phyloP scores from a whole-genome alignment of 2,329 filamentous ascomycete species.

The Diaporthe sp. region DNA sequence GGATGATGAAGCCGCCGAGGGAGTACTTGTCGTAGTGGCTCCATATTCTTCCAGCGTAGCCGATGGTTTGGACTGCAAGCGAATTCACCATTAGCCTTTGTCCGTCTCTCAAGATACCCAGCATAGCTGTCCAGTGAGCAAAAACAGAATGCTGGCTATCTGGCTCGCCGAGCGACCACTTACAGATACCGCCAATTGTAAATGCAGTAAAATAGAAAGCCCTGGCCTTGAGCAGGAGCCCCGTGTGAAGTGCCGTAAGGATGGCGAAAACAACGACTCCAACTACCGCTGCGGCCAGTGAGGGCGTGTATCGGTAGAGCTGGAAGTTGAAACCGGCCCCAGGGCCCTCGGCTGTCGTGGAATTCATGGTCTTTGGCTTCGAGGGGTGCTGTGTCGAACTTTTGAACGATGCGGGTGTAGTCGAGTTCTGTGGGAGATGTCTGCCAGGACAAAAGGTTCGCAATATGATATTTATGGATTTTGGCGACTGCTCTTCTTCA shows the following conservation, averaged over 20 bases:
- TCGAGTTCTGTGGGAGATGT: not conserved
- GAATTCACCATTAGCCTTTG: not conserved
- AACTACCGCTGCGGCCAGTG: conserved; percentile 55
- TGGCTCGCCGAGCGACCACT: conserved; percentile 38
- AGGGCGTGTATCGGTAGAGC: conserved; percentile 63
- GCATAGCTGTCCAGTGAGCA: not conserved
- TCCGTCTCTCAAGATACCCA: not conserved
- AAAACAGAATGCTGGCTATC: not conserved
- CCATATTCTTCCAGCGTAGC: conserved; percentile 27
- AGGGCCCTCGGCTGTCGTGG: not conserved
- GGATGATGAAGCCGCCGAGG: conserved; percentile 9
- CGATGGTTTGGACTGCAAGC: conserved; percentile 24
- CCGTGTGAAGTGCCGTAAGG: conserved; percentile 54
- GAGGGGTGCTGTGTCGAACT: no score
- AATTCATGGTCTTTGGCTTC: not conserved
- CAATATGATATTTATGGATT: not conserved
- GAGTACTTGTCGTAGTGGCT: conserved; percentile 13
- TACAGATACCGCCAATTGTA: conserved; percentile 64
- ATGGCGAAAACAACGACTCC: conserved; percentile 57
- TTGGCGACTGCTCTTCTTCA: not conserved
- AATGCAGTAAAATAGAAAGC: conserved; percentile 68
- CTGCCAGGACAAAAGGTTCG: not conserved
- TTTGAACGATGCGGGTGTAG: not conserved
- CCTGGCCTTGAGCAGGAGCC: conserved; percentile 53
- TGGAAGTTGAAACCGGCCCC: not conserved